Percentiles rank a stretch among this genome's conserved stretches.
Evolutionary conservation across 1,139 yeast species (phyloP).

Genomic region (Dujonia santamariae): DNA sequence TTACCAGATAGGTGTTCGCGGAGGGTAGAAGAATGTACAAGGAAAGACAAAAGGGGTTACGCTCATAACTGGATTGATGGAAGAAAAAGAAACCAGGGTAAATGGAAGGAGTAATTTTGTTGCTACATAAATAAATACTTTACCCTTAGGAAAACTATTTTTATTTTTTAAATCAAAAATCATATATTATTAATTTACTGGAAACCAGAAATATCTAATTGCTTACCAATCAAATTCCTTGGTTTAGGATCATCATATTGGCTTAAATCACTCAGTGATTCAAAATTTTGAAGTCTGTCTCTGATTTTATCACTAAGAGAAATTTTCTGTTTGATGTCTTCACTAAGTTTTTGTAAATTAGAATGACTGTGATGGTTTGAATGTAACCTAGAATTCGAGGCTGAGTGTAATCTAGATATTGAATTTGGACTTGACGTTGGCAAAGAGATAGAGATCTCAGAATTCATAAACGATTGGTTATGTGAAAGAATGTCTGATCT

Average conservation of each 20-base stretch:
- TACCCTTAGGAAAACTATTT: too few relatives aligned
- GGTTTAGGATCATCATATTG: conserved; percentile 9
- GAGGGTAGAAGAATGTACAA: too few relatives aligned
- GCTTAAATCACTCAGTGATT: not conserved
- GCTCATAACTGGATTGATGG: too few relatives aligned
- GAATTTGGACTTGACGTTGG: conserved; percentile 16
- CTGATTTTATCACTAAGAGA: conserved; percentile 34
- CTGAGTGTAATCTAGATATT: conserved; percentile 6
- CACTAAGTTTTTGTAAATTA: conserved; percentile 19
- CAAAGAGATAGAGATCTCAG: conserved; percentile 19
- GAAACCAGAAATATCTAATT: conserved; percentile 15
- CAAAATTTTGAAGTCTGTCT: conserved; percentile 22
- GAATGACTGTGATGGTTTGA: conserved; percentile 33
- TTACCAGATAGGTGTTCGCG: too few relatives aligned
- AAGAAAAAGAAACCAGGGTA: too few relatives aligned
- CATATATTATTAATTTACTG: not conserved
- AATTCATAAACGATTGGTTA: conserved; percentile 27
- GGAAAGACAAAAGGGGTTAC: too few relatives aligned
- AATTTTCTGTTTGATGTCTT: conserved; percentile 26
- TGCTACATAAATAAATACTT: too few relatives aligned
- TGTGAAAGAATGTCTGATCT: conserved; percentile 30
- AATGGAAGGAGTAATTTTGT: too few relatives aligned
- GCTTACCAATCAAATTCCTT: conserved; percentile 22
- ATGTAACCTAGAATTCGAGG: conserved; percentile 15
- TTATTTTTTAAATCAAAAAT: not conserved